Evolutionary conservation across 495 filamentous ascomycete species (phyloP).

Genomic region (Jackrogersella minutella): DNA sequence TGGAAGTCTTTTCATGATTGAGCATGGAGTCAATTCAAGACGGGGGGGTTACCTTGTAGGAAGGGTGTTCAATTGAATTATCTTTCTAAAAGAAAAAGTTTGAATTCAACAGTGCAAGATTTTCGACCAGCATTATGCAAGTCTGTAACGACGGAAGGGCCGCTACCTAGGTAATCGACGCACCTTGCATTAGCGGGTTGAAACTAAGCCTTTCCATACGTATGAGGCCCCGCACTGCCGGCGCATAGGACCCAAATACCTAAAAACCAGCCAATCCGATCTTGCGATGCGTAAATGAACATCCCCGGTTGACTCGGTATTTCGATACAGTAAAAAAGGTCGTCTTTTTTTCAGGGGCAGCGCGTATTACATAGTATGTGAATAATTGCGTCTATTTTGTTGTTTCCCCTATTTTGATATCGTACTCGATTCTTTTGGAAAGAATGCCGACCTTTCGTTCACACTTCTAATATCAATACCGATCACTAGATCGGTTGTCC

Average conservation of each 20-base stretch:
- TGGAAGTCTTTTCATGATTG: not conserved
- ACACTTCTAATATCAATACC: too few relatives aligned
- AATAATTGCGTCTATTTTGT: not conserved
- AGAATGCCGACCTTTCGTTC: slow-evolving; percentile 3
- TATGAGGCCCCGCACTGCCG: slow-evolving; percentile 10
- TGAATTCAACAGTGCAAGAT: slow-evolving; percentile 3
- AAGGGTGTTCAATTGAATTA: not conserved
- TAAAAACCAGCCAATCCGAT: slow-evolving; percentile 3
- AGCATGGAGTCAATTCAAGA: slow-evolving; percentile 7
- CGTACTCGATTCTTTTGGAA: not conserved
- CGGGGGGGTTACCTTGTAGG: not conserved
- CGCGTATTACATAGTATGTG: too few relatives aligned
- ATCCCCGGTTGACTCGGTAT: not conserved
- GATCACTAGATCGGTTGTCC: too few relatives aligned
- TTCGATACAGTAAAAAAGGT: not conserved
- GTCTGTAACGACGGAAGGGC: slow-evolving; percentile 29
- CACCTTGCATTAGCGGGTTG: slow-evolving; percentile 33
- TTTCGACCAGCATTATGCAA: slow-evolving; percentile 11
- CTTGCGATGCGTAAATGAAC: slow-evolving; percentile 1
- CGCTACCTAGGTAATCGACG: slow-evolving; percentile 32
- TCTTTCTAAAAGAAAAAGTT: not conserved
- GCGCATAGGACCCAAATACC: not conserved
- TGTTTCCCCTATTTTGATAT: not conserved
- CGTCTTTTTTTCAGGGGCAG: slow-evolving; percentile 11
- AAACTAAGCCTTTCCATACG: not conserved